These are phyloP conservation scores for Pyrenophora teres DNA, from an alignment of 2,329 filamentous ascomycete genomes.

Conservation along the genomic window DNA sequence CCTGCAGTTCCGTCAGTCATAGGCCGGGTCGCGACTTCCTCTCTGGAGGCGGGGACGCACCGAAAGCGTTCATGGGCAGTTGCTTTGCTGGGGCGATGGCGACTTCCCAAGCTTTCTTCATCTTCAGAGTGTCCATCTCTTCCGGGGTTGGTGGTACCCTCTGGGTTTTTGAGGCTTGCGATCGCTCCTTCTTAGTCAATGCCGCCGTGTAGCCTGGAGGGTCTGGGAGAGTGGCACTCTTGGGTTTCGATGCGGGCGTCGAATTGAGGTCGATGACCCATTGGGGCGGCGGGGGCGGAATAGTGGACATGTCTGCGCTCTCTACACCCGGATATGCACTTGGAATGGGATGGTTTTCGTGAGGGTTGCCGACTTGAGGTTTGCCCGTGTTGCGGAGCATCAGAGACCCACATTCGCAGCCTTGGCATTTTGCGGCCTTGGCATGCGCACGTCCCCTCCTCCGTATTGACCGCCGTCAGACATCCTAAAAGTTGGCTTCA, in stretches of 20 bases:
- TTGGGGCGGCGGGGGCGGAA: constrained; percentile 69
- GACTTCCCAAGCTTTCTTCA: constrained; percentile 99
- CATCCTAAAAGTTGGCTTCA: constrained; percentile 20
- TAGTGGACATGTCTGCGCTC: constrained; percentile 23
- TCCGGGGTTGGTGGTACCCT: constrained; percentile 73
- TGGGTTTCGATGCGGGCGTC: constrained; percentile 68
- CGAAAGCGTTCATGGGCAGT: constrained; percentile 96
- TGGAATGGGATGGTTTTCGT: background rate
- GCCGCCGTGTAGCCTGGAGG: constrained; percentile 78
- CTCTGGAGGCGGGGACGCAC: constrained; percentile 47
- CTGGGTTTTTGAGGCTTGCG: constrained; percentile 47
- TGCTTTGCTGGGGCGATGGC: constrained; percentile 91
- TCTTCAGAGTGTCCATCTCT: constrained; percentile 92
- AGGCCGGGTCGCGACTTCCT: background rate
- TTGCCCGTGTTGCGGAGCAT: too few relatives aligned
- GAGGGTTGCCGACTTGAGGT: too few relatives aligned
- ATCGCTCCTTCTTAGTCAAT: constrained; percentile 48
- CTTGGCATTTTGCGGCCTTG: too few relatives aligned
- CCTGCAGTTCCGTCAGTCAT: constrained; percentile 27
- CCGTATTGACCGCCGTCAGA: constrained; percentile 27
- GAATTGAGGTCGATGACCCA: constrained; percentile 84
- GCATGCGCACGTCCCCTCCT: constrained; percentile 32
- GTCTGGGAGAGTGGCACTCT: constrained; percentile 73
- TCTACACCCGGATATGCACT: too few relatives aligned
- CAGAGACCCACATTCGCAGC: constrained; percentile 12